phyloP scores from a whole-genome alignment of 169 alveolate species.

The Eimeria praecox region DNA sequence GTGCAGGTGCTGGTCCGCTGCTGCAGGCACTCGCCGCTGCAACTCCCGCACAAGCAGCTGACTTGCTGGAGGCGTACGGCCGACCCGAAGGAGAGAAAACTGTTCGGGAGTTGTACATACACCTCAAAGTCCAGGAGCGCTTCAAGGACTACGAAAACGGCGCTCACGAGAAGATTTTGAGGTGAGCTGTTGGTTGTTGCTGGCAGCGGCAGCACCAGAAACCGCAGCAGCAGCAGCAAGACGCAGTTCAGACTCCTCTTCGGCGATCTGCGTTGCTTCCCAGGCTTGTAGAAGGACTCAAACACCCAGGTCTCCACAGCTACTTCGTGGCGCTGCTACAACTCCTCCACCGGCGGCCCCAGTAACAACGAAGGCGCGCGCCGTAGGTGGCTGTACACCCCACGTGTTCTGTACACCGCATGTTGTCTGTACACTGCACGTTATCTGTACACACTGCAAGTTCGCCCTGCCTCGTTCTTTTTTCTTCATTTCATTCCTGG shows the following conservation, averaged over 20 bases:
- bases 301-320: conserved; percentile 42
- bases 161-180: not conserved
- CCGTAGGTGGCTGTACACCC: not conserved
- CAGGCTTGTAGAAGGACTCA: conserved; percentile 12
- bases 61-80: conserved; percentile 59
- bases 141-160: conserved; percentile 51
- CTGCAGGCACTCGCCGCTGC: conserved; percentile 73
- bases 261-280: not conserved
- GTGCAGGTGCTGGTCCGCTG: not conserved
- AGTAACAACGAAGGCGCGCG: not conserved
- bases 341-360: conserved; percentile 60
- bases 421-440: not conserved
- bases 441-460: not conserved
- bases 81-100: conserved; percentile 15
- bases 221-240: not conserved
- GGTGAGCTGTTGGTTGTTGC: conserved; percentile 17
- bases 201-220: conserved; percentile 3
- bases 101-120: conserved; percentile 67
- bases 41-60: conserved; percentile 51
- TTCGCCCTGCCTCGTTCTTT: not conserved
- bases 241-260: not conserved
- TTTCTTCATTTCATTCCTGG: not conserved
- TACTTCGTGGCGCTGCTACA: conserved; percentile 52
- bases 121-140: not conserved
- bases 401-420: not conserved